Conservation (phyloP, 2,329 filamentous ascomycete species). For the Colletotrichum aenigma region DNA sequence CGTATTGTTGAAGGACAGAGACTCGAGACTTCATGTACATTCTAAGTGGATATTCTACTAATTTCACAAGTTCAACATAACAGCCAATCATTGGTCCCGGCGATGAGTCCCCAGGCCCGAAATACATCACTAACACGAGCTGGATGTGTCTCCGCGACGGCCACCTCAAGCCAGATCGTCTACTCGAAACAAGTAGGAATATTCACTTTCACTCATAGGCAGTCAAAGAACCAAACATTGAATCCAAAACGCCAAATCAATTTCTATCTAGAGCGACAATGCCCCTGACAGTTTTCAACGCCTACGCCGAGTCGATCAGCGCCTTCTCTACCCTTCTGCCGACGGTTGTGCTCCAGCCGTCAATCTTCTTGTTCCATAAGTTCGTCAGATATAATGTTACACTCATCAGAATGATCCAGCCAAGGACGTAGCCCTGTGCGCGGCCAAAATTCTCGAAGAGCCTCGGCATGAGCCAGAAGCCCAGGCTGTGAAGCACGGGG, state of each 20-base stretch:
- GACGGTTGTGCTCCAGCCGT: conserved; percentile 39
- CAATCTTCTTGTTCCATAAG: conserved; percentile 39
- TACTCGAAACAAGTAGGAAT: not conserved
- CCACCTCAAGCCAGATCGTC: not conserved
- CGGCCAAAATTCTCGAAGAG: conserved; percentile 40
- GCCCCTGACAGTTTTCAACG: not conserved
- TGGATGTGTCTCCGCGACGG: not conserved
- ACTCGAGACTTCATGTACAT: not conserved
- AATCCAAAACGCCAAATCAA: not conserved
- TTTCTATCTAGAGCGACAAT: not conserved
- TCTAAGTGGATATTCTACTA: fast-evolving
- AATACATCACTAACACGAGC: not conserved
- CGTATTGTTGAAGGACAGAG: too few species aligned
- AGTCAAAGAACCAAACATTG: fast-evolving
- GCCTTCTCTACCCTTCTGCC: conserved; percentile 37
- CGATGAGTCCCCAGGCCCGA: not conserved
- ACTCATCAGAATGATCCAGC: conserved; percentile 33
- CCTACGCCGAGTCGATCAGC: conserved; percentile 25
- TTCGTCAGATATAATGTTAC: conserved; percentile 37
- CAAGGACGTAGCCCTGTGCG: conserved; percentile 31
- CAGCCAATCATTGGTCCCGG: too few species aligned
- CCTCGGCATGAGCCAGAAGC: conserved; percentile 39
- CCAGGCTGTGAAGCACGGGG: conserved; percentile 29
- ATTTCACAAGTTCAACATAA: not conserved
- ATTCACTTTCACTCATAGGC: fast-evolving